These are phyloP conservation scores for Antrodiella citrinella DNA, from an alignment of 768 basidiomycete genomes.

Conservation along the genomic window DNA sequence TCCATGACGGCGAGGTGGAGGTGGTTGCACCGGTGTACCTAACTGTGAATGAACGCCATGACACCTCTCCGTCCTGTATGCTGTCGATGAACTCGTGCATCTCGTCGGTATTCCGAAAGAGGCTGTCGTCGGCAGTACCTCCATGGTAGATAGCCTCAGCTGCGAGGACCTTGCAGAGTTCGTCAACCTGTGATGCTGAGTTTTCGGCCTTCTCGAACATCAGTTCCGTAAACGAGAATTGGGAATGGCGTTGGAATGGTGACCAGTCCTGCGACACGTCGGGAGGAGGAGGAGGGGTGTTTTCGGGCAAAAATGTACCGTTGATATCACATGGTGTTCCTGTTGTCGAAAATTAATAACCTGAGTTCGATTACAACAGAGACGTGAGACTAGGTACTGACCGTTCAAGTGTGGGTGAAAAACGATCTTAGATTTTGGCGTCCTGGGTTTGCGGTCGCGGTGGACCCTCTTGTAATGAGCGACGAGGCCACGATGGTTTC, in stretches of 20 bases:
- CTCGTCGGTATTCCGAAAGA: neutral
- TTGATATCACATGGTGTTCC: neutral
- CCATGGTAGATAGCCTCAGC: neutral
- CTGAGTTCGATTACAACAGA: too few relatives aligned
- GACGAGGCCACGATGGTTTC: too few relatives aligned
- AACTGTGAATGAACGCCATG: neutral
- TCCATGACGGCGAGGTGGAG: conserved; percentile 21
- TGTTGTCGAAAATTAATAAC: too few relatives aligned
- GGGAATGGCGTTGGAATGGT: neutral
- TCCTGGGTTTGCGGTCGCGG: too few relatives aligned
- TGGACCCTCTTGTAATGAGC: too few relatives aligned
- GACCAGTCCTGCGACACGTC: neutral
- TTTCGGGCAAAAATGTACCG: neutral
- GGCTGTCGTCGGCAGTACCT: neutral
- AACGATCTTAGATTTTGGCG: too few relatives aligned
- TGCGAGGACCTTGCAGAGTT: neutral
- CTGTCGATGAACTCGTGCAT: neutral
- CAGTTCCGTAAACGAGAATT: neutral
- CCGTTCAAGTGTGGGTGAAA: too few relatives aligned
- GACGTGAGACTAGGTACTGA: too few relatives aligned
- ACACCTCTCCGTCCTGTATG: neutral
- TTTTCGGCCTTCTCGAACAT: neutral
- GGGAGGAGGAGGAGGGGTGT: neutral
- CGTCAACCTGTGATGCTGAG: neutral
- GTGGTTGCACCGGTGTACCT: neutral